phyloP scores from a whole-genome alignment of 352 stramenopile genomes.

The Peronospora destructor region DNA sequence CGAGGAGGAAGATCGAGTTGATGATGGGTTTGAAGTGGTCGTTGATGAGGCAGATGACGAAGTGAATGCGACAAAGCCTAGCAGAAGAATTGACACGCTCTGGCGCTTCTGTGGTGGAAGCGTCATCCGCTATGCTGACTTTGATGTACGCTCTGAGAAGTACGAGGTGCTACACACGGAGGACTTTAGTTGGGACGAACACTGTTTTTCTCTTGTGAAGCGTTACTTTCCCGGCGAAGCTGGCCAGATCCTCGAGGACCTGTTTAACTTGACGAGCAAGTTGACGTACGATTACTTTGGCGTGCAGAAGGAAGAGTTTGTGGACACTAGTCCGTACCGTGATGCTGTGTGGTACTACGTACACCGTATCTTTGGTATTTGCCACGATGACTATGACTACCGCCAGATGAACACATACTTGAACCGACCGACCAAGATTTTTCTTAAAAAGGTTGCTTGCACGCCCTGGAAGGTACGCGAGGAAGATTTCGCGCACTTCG shows the following conservation, averaged over 20 bases:
- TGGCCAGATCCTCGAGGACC: conserved; percentile 76
- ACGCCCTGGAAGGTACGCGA: conserved; percentile 77
- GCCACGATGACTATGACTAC: conserved; percentile 86
- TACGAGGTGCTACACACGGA: conserved; percentile 84
- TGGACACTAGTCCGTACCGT: conserved; percentile 79
- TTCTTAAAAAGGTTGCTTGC: conserved; percentile 82
- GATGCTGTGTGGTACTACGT: conserved; percentile 86
- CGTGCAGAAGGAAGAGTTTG: conserved; percentile 39
- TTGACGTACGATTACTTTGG: conserved; percentile 80
- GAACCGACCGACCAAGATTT: conserved; percentile 82
- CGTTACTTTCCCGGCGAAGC: conserved; percentile 78
- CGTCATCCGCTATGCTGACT: conserved; percentile 76
- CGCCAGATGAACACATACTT: conserved; percentile 74
- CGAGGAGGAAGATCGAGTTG: conserved; percentile 25
- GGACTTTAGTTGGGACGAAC: conserved; percentile 86
- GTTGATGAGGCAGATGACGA: conserved; percentile 47
- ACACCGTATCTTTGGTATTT: conserved; percentile 85
- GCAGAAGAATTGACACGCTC: conserved; percentile 53
- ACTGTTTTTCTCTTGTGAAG: conserved; percentile 82
- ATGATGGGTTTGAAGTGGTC: conserved; percentile 45
- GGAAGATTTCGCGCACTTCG: conserved; percentile 82
- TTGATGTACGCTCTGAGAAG: conserved; percentile 73
- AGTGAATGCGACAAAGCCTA: conserved; percentile 27
- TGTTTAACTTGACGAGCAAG: conserved; percentile 83
- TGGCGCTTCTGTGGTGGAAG: conserved; percentile 79